phyloP scores from a whole-genome alignment of 2,329 filamentous ascomycete genomes.

The Phialophora expanda region DNA sequence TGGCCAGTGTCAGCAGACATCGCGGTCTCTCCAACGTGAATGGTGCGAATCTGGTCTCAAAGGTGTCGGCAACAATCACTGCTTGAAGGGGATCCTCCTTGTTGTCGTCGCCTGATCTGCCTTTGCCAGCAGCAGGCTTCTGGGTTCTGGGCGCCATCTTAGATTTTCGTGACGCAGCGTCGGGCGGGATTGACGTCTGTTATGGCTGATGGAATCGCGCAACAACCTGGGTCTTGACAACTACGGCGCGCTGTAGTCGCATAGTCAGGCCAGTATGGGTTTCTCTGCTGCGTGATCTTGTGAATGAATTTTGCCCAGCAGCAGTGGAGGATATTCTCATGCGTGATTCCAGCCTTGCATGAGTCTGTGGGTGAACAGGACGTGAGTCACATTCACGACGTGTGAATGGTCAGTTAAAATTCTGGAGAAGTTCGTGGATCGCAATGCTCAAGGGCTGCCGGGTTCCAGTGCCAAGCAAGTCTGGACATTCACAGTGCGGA shows the following conservation, averaged over 20 bases:
- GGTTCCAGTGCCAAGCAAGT: not conserved
- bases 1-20: conserved; percentile 92
- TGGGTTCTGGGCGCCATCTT: conserved; percentile 41
- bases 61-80: conserved; percentile 89
- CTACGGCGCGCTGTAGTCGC: conserved; percentile 1
- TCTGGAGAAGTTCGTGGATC: conserved; percentile 9
- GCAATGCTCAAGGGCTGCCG: not conserved
- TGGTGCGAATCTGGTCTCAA: conserved; percentile 87
- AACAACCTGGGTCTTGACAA: not conserved
- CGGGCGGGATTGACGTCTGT: not conserved
- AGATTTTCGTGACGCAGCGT: not conserved
- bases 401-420: conserved; percentile 19
- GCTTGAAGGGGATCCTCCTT: conserved; percentile 68
- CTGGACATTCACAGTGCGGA: not conserved
- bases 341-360: conserved; percentile 9
- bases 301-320: not conserved
- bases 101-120: conserved; percentile 59
- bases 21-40: conserved; percentile 88
- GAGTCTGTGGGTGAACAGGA: not conserved
- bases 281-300: not conserved
- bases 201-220: not conserved
- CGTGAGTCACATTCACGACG: conserved; percentile 20
- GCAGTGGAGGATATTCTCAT: not conserved
- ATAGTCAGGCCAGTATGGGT: not conserved
- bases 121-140: conserved; percentile 43